These are phyloP conservation scores for Coemansia sp. DNA, from an alignment of 192 early-diverging fungal genomes.

Conservation along the genomic window DNA sequence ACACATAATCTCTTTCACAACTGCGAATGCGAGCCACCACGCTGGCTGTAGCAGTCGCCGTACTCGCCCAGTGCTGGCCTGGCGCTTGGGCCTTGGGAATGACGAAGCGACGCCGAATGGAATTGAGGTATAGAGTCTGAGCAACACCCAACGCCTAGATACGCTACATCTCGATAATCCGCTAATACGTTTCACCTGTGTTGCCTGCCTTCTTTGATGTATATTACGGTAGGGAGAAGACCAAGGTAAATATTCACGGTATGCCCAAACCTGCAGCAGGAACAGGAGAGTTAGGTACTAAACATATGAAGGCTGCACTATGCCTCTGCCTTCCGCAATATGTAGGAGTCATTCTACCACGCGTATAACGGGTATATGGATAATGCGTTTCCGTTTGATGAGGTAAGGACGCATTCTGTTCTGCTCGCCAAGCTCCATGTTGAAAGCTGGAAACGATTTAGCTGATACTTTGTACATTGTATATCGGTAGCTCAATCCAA, in stretches of 20 bases:
- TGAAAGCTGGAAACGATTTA: neutral
- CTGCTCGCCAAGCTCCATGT: neutral
- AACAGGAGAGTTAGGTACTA: neutral
- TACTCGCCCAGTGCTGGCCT: conserved; percentile 8
- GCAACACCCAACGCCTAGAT: neutral
- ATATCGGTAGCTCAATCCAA: conserved; percentile 66
- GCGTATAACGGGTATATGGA: conserved; percentile 79
- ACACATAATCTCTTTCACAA: neutral
- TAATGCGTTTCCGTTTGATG: conserved; percentile 88
- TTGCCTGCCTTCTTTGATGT: neutral
- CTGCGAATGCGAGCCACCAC: conserved; percentile 11
- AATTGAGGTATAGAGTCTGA: conserved; percentile 19
- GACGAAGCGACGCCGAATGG: conserved; percentile 26
- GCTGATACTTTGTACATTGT: neutral
- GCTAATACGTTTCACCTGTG: neutral
- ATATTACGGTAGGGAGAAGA: conserved; percentile 6
- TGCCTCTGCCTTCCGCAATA: neutral
- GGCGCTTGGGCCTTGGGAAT: conserved; percentile 29
- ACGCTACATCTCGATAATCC: neutral
- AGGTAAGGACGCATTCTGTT: conserved; percentile 31
- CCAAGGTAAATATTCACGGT: conserved; percentile 7
- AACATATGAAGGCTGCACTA: neutral
- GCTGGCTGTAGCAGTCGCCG: conserved; percentile 6
- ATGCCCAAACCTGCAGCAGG: neutral
- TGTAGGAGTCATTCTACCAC: conserved; percentile 66